Evolutionary conservation across 73 alveolate species (phyloP).

Genomic region (Halteria grandinella): DNA sequence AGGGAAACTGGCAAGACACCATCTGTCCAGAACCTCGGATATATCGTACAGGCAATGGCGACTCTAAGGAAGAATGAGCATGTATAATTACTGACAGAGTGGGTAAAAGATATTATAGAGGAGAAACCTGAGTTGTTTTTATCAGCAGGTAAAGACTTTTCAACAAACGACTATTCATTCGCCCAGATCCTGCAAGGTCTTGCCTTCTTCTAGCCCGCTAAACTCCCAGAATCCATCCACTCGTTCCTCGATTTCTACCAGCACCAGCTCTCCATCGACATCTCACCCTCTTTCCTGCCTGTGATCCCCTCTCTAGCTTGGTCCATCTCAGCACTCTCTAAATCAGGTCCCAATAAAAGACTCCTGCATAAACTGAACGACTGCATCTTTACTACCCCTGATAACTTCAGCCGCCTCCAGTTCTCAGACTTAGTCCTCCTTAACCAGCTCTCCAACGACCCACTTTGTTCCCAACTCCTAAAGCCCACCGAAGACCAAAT

Average conservation of each 20-base stretch:
- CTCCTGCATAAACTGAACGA: neutral
- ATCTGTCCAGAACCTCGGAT: slow-evolving; percentile 23
- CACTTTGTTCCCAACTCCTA: neutral
- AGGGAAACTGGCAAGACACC: slow-evolving; percentile 24
- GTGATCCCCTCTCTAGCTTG: slow-evolving; percentile 7
- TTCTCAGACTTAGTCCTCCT: slow-evolving; percentile 38
- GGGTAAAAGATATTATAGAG: slow-evolving; percentile 6
- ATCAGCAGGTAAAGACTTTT: neutral
- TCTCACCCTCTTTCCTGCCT: neutral
- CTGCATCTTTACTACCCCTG: neutral
- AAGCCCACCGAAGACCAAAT: slow-evolving; percentile 1
- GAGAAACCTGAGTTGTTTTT: neutral
- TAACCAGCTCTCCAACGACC: slow-evolving; percentile 11
- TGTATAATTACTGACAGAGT: neutral
- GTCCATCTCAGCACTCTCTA: slow-evolving; percentile 24
- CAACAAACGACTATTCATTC: slow-evolving; percentile 24
- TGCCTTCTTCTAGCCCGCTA: neutral
- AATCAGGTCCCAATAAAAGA: neutral
- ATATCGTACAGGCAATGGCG: slow-evolving; percentile 49
- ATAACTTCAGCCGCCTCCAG: neutral
- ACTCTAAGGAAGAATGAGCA: slow-evolving; percentile 38
- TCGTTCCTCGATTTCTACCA: slow-evolving; percentile 15
- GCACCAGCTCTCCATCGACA: slow-evolving; percentile 12
- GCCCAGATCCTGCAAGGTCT: slow-evolving; percentile 13
- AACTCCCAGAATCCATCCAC: neutral